Percentiles rank a stretch among this genome's conserved stretches.
Conservation (phyloP, 1,284 basidiomycete species). For the Apiotrichum domesticum region DNA sequence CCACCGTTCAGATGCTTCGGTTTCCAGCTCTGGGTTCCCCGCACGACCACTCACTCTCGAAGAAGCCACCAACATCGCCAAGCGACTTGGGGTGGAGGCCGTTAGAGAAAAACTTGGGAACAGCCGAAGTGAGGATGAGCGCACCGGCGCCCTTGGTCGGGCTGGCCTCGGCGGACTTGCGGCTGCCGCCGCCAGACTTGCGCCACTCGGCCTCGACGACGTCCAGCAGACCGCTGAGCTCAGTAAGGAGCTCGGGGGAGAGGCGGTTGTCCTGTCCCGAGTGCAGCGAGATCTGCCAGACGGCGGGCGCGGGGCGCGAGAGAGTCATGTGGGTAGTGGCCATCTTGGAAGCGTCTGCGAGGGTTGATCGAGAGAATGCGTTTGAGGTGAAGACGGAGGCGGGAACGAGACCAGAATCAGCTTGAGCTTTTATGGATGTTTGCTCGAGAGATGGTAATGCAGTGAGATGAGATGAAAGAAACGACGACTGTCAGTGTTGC, state of each 20-base stretch:
- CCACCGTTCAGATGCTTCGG: too few relatives aligned
- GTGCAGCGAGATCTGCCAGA: slow-evolving; percentile 36
- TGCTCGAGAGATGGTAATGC: too few relatives aligned
- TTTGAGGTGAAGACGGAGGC: background rate
- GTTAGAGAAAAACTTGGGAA: slow-evolving; percentile 85
- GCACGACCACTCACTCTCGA: slow-evolving; percentile 55
- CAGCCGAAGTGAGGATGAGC: slow-evolving; percentile 64
- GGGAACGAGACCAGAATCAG: too few relatives aligned
- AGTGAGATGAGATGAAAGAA: too few relatives aligned
- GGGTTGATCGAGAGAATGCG: background rate
- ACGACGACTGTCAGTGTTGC: too few relatives aligned
- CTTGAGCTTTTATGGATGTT: too few relatives aligned
- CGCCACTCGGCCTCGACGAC: slow-evolving; percentile 73
- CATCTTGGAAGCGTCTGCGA: background rate
- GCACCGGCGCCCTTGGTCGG: slow-evolving; percentile 52
- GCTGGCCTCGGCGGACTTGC: slow-evolving; percentile 47
- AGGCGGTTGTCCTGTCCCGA: slow-evolving; percentile 45
- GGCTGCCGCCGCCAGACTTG: slow-evolving; percentile 47
- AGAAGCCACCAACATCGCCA: slow-evolving; percentile 63
- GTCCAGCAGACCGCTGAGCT: slow-evolving; percentile 56
- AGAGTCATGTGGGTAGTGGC: slow-evolving; percentile 17
- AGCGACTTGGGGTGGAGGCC: slow-evolving; percentile 68
- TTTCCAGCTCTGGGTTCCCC: too few relatives aligned
- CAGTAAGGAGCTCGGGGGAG: slow-evolving; percentile 33
- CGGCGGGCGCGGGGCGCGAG: slow-evolving; percentile 25